A percentile compares a stretch with the other conserved stretches of the same genome.
Evolutionary conservation across 129 eudicot species (phyloP).

Genomic region (Chrysanthemum lavandulifolium): DNA sequence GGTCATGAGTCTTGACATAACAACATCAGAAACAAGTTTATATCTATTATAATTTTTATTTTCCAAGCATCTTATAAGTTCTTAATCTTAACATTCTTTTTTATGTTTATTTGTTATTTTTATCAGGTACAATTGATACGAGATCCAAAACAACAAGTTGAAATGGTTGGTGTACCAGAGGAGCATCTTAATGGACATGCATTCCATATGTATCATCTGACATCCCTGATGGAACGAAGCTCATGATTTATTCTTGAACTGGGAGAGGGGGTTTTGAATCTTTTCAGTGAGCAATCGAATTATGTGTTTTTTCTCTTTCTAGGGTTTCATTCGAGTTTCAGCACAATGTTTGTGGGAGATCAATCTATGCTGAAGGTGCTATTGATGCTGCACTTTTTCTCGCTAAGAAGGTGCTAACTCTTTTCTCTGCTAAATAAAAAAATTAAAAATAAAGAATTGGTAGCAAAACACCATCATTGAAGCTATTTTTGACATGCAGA

Average conservation of each 20-base stretch:
- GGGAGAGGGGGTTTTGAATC: background rate
- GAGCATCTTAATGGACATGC: conserved; percentile 87
- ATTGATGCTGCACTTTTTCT: conserved; percentile 85
- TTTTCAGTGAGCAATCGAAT: background rate
- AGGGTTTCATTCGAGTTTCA: conserved; percentile 92
- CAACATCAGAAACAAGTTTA: background rate
- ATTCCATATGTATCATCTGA: conserved; percentile 81
- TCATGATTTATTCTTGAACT: conserved; percentile 11
- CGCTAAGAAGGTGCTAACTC: conserved; percentile 65
- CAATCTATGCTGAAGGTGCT: conserved; percentile 97
- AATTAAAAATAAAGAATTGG: background rate
- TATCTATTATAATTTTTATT: background rate
- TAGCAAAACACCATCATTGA: background rate
- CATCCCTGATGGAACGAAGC: conserved; percentile 87
- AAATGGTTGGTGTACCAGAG: conserved; percentile 91
- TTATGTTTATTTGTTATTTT: too few relatives aligned
- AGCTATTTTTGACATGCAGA: conserved; percentile 44
- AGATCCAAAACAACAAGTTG: conserved; percentile 73
- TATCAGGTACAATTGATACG: conserved; percentile 72
- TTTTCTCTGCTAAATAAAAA: conserved; percentile 2
- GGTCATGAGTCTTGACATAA: too few relatives aligned
- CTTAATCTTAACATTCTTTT: background rate
- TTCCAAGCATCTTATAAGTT: background rate
- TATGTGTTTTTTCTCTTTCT: conserved; percentile 13
- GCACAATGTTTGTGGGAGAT: conserved; percentile 98